These are phyloP conservation scores for Solanum sejunctum DNA, from an alignment of 257 asterid genomes.

Conservation along the genomic window DNA sequence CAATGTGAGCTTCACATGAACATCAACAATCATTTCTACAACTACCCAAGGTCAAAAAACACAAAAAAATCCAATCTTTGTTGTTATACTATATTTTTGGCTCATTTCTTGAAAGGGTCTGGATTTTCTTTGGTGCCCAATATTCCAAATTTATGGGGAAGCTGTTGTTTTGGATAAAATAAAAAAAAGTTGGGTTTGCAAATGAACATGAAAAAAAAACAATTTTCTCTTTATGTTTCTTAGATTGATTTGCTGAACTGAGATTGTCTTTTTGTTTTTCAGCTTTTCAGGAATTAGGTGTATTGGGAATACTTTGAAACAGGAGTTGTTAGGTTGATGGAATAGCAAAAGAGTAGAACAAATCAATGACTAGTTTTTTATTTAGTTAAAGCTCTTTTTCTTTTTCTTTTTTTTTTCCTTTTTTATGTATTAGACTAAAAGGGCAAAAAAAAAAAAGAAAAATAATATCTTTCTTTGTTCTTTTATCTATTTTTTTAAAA, in stretches of 20 bases:
- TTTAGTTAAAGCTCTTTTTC: slow-evolving; percentile 1
- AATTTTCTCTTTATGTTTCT: background rate
- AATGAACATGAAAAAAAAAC: slow-evolving; percentile 1
- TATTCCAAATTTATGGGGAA: background rate
- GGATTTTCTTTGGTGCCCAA: background rate
- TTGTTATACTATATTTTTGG: background rate
- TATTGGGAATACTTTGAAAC: slow-evolving; percentile 3
- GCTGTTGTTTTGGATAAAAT: background rate
- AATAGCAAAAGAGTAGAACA: slow-evolving; percentile 10
- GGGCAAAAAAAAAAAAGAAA: background rate
- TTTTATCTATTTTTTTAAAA: background rate
- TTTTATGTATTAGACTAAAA: background rate
- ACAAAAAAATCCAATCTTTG: background rate
- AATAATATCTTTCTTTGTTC: background rate
- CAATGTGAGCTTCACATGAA: slow-evolving; percentile 11
- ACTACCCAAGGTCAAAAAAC: background rate
- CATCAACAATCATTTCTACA: slow-evolving; percentile 2
- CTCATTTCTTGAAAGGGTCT: background rate
- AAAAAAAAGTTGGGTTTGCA: background rate
- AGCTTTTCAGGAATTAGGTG: slow-evolving; percentile 2
- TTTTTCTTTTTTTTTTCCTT: background rate
- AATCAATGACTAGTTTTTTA: slow-evolving; percentile 10
- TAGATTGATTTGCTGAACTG: slow-evolving; percentile 12
- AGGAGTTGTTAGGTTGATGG: slow-evolving; percentile 21
- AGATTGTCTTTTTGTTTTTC: background rate